phyloP scores from a whole-genome alignment of 2,329 filamentous ascomycete species.

The Curvularia verruculosa region DNA sequence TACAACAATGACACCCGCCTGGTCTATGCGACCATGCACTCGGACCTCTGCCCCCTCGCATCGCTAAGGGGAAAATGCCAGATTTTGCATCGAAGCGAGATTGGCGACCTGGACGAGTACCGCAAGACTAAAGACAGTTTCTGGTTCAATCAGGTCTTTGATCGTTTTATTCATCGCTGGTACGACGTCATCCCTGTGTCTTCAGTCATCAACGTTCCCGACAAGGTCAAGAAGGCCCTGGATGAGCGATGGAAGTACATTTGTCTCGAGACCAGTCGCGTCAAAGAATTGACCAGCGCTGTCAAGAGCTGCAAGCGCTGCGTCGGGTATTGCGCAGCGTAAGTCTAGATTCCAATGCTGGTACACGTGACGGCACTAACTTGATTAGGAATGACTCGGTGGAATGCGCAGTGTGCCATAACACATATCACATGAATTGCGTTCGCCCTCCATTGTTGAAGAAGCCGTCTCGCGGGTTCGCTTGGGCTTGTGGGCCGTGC shows the following conservation, averaged over 20 bases:
- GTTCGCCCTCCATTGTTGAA: slow-evolving; percentile 90
- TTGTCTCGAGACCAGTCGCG: slow-evolving; percentile 88
- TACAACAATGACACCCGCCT: slow-evolving; percentile 89
- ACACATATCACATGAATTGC: slow-evolving; percentile 98
- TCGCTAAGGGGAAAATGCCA: slow-evolving; percentile 92
- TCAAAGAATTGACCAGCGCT: slow-evolving; percentile 93
- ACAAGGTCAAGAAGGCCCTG: slow-evolving; percentile 91
- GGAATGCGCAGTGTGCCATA: slow-evolving; percentile 91
- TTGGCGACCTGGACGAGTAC: slow-evolving; percentile 80
- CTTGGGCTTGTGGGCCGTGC: slow-evolving; percentile 96
- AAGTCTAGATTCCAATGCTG: slow-evolving; percentile 52
- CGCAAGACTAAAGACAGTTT: slow-evolving; percentile 86
- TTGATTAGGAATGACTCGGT: slow-evolving; percentile 81
- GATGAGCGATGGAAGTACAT: slow-evolving; percentile 98
- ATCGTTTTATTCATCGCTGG: slow-evolving; percentile 96
- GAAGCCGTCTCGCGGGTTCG: slow-evolving; percentile 96
- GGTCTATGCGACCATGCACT: slow-evolving; percentile 98
- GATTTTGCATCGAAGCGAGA: slow-evolving; percentile 87
- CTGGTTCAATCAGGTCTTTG: slow-evolving; percentile 97
- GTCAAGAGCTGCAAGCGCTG: slow-evolving; percentile 97
- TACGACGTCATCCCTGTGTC: slow-evolving; percentile 95
- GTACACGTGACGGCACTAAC: slow-evolving; percentile 20
- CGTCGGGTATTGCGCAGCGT: slow-evolving; percentile 88
- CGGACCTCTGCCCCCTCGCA: slow-evolving; percentile 90
- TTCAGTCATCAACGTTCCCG: slow-evolving; percentile 94